These are phyloP conservation scores for Xylariales sp. DNA, from an alignment of 2,329 filamentous ascomycete genomes.

Conservation along the genomic window DNA sequence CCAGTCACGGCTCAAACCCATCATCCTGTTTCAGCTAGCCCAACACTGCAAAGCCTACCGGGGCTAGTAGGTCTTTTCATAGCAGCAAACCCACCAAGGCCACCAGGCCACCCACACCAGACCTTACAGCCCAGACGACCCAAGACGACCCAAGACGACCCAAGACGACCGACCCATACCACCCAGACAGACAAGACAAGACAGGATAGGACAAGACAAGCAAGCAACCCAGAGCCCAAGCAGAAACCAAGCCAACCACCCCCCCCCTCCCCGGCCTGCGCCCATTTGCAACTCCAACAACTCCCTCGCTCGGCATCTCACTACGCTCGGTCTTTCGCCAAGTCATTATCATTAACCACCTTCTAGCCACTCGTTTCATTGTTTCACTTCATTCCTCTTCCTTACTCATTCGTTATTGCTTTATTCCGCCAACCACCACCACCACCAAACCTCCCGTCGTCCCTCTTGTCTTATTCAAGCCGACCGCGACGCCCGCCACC, in stretches of 20 bases:
- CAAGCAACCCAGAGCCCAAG: no score
- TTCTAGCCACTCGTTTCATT: constrained; percentile 32
- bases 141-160: no score
- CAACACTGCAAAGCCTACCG: constrained; percentile 42
- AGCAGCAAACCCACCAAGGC: constrained; percentile 23
- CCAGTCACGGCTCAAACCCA: constrained; percentile 52
- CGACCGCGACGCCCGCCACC: constrained; percentile 8
- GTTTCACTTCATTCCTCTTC: constrained; percentile 22
- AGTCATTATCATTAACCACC: constrained; percentile 25
- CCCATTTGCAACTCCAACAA: constrained; percentile 10
- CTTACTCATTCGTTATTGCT: constrained; percentile 9
- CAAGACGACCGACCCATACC: no score
- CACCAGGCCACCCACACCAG: constrained; percentile 5
- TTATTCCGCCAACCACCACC: neutral
- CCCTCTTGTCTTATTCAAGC: neutral
- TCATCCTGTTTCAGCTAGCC: constrained; percentile 52
- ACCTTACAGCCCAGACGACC: no score
- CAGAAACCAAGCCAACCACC: neutral
- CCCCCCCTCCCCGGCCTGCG: constrained; percentile 8
- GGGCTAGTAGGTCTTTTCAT: constrained; percentile 39
- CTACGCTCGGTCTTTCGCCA: constrained; percentile 31
- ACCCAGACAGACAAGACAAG: no score
- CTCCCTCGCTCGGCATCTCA: constrained; percentile 35
- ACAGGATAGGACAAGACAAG: no score
- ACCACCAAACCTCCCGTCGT: neutral